A percentile compares a stretch with the other conserved stretches of the same genome.
Evolutionary conservation across 2,329 filamentous ascomycete genomes (phyloP).

Genomic region (Cladosporium sp.): DNA sequence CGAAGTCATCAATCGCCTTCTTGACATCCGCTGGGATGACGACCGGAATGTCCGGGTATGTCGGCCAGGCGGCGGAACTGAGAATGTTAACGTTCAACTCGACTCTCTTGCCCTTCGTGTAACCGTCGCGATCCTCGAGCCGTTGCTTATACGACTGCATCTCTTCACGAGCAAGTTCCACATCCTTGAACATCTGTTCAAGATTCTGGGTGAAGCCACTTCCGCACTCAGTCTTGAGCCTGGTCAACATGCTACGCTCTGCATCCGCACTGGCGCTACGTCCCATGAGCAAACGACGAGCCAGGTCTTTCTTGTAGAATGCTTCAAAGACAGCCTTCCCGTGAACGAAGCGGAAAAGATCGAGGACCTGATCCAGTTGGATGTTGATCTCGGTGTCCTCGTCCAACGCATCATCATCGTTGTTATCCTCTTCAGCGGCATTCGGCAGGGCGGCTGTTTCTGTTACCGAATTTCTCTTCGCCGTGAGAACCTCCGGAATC

Average conservation of each 20-base stretch:
- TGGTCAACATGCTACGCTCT: slow-evolving; percentile 88
- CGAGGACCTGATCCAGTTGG: slow-evolving; percentile 85
- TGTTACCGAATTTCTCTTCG: slow-evolving; percentile 37
- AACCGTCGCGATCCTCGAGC: slow-evolving; percentile 47
- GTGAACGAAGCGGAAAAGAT: slow-evolving; percentile 93
- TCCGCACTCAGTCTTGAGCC: slow-evolving; percentile 89
- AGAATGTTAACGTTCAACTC: slow-evolving; percentile 84
- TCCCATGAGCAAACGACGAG: slow-evolving; percentile 80
- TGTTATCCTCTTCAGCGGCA: slow-evolving; percentile 52
- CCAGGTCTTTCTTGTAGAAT: slow-evolving; percentile 98
- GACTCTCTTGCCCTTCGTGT: slow-evolving; percentile 49
- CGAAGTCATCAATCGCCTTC: slow-evolving; percentile 72
- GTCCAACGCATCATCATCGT: slow-evolving; percentile 61
- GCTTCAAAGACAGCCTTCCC: slow-evolving; percentile 97
- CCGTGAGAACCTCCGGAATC: slow-evolving; percentile 61
- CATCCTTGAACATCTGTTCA: slow-evolving; percentile 99
- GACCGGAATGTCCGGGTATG: slow-evolving; percentile 71
- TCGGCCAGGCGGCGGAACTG: slow-evolving; percentile 88
- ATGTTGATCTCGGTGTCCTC: slow-evolving; percentile 89
- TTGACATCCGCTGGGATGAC: slow-evolving; percentile 70
- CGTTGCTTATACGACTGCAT: slow-evolving; percentile 80
- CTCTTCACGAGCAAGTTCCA: slow-evolving; percentile 86
- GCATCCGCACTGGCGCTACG: slow-evolving; percentile 91
- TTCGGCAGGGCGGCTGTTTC: slow-evolving; percentile 41
- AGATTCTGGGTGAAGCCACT: slow-evolving; percentile 93